Evolutionary conservation across 106 monocot genomes (phyloP).

Genomic region (Allium fistulosum): DNA sequence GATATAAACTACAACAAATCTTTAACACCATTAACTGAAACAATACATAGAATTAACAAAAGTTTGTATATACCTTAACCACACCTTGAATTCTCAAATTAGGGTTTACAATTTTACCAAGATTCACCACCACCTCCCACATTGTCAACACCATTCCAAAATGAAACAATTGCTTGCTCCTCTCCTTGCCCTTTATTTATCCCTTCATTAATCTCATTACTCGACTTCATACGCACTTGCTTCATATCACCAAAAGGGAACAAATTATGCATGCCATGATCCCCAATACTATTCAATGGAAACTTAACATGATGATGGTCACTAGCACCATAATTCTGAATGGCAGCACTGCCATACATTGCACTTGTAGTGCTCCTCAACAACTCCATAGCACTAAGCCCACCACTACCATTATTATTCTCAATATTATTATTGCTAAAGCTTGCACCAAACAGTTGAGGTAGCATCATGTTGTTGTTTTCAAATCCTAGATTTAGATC

Average conservation of each 20-base stretch:
- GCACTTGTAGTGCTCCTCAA: constrained; percentile 11
- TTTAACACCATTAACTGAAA: too few relatives aligned
- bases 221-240: background rate
- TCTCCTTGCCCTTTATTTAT: constrained; percentile 13
- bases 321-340: background rate
- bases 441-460: background rate
- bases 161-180: background rate
- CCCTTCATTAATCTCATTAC: constrained; percentile 1
- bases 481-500: constrained; percentile 12
- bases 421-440: background rate
- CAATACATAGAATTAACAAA: too few relatives aligned
- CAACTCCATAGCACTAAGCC: constrained; percentile 19
- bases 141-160: constrained; percentile 19
- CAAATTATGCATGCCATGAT: constrained; percentile 19
- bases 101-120: constrained; percentile 11
- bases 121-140: constrained; percentile 10
- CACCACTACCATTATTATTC: background rate
- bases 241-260: constrained; percentile 37
- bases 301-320: background rate
- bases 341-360: constrained; percentile 1
- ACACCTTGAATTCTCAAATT: background rate
- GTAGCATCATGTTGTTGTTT: background rate
- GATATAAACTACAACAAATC: too few relatives aligned
- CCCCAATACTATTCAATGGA: background rate
- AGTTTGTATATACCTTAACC: too few relatives aligned